Base-by-base conservation (phyloP, 2,329 filamentous ascomycete species). In the Phyllosticta citrichinensis region DNA sequence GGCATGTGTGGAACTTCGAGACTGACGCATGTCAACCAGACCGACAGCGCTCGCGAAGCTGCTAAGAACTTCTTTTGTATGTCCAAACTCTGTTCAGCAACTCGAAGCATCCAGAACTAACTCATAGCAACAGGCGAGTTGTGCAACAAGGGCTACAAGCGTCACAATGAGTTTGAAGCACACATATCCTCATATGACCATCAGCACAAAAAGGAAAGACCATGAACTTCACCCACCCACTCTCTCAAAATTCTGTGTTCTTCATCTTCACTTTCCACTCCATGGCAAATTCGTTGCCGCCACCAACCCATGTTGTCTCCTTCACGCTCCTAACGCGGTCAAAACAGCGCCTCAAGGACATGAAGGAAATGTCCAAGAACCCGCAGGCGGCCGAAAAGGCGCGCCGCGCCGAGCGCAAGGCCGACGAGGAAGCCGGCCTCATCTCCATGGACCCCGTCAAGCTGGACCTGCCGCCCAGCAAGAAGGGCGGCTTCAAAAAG, bases 151-250 rank as follows among this genome's bases (percentile, higher is more conserved):
- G 93, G 92, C 68, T 99, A 97, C 76, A 86, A 87, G 1, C 91
- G 94, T 61, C 93, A 96, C 81, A 93, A 95, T 71, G 93, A 97
- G 73, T 97, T 95, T 73, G 93, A 97, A 75, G 88, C 92, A 8
- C 94, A 99, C 73, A 89, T 97, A 61, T 86, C 86, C 65, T 94
- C 89, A 68, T 97, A 97, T 75, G 94, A 97, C 71, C 94, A 99
- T 76, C 89, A 89, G 68, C 94, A 99, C 75, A 92, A 91, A 73
- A 91, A 95, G 77, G 76, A 79, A 62, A 66, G 76, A 6, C 40
- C 35, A 24, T 10, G 10, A 14, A 22, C 22, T 11, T 12, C 33
- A 17, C 27, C 3, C 52, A 19, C n/a, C 25, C 56, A 3, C 47
- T 24, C 22, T 33, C n/a, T 40, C 12, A n/a, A 24, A 12, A 19